These are phyloP conservation scores for Amphichorda felina DNA, from an alignment of 2,329 filamentous ascomycete genomes.

Conservation along the genomic window DNA sequence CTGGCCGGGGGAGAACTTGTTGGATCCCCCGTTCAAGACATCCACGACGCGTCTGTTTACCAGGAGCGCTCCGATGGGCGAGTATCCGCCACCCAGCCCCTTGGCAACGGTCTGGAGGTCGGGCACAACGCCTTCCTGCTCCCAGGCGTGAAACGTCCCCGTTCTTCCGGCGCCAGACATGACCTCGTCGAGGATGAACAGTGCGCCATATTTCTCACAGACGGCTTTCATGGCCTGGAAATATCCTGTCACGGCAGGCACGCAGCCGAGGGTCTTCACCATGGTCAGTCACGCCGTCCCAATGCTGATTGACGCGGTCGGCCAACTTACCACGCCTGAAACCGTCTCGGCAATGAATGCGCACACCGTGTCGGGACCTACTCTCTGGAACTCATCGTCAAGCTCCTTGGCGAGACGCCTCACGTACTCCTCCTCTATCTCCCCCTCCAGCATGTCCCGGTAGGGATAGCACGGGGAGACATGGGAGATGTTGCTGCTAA, in stretches of 20 bases:
- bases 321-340: conserved; percentile 49
- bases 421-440: conserved; percentile 48
- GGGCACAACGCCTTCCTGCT: conserved; percentile 44
- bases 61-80: conserved; percentile 43
- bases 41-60: conserved; percentile 37
- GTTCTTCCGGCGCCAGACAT: conserved; percentile 12
- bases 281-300: no score
- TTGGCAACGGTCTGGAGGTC: conserved; percentile 59
- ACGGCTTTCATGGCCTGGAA: conserved; percentile 54
- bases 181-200: conserved; percentile 50
- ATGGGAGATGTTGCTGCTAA: conserved; percentile 40
- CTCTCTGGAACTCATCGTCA: conserved; percentile 47
- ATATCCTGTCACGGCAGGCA: conserved; percentile 54
- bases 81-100: conserved; percentile 50
- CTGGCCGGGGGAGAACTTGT: conserved; percentile 10
- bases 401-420: conserved; percentile 48
- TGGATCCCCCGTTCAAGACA: no score
- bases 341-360: conserved; percentile 64
- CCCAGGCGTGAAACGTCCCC: conserved; percentile 26
- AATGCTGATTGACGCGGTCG: no score
- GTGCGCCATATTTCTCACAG: conserved; percentile 56
- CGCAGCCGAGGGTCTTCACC: conserved; percentile 50
- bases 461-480: conserved; percentile 58
- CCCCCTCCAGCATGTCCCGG: conserved; percentile 34
- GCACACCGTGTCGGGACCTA: conserved; percentile 54